These are phyloP conservation scores for Cinnamomum micranthum DNA, from an alignment of 164 flowering plant species.

Conservation along the genomic window DNA sequence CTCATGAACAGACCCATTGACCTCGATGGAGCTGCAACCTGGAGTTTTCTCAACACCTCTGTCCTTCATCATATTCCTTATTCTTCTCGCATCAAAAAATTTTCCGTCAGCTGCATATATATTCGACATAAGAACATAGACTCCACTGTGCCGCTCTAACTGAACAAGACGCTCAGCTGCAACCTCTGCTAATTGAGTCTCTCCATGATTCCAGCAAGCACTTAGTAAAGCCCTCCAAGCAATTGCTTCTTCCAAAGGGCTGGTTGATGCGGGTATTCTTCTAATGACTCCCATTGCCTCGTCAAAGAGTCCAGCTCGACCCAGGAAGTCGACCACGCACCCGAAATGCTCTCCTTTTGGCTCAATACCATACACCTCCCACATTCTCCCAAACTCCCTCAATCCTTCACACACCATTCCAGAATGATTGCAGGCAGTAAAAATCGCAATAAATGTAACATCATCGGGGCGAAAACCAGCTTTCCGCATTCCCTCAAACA, in stretches of 20 bases:
- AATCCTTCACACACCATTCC: constrained; percentile 49
- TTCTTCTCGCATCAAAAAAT: constrained; percentile 33
- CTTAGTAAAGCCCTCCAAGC: constrained; percentile 71
- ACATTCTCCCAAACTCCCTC: constrained; percentile 39
- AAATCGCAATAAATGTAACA: constrained; percentile 50
- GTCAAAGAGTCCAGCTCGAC: constrained; percentile 42
- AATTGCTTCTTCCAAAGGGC: constrained; percentile 43
- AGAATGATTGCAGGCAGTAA: constrained; percentile 59
- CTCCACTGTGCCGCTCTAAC: constrained; percentile 55
- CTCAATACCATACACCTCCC: constrained; percentile 33
- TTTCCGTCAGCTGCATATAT: constrained; percentile 47
- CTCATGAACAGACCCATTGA: constrained; percentile 53
- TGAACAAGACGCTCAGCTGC: constrained; percentile 43
- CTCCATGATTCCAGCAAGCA: constrained; percentile 40
- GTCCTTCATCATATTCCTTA: constrained; percentile 43
- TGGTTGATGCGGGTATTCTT: constrained; percentile 26
- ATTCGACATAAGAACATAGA: constrained; percentile 55
- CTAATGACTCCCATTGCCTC: constrained; percentile 44
- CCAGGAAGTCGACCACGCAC: constrained; percentile 54
- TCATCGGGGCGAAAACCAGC: constrained; percentile 43
- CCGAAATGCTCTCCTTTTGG: constrained; percentile 61
- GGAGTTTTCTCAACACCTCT: constrained; percentile 51
- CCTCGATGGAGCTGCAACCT: constrained; percentile 62
- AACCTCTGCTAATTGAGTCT: constrained; percentile 34
- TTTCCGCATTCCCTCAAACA: constrained; percentile 48